Base-by-base conservation (phyloP, 805 yeast species). In the Phaffomyces opuntiae region DNA sequence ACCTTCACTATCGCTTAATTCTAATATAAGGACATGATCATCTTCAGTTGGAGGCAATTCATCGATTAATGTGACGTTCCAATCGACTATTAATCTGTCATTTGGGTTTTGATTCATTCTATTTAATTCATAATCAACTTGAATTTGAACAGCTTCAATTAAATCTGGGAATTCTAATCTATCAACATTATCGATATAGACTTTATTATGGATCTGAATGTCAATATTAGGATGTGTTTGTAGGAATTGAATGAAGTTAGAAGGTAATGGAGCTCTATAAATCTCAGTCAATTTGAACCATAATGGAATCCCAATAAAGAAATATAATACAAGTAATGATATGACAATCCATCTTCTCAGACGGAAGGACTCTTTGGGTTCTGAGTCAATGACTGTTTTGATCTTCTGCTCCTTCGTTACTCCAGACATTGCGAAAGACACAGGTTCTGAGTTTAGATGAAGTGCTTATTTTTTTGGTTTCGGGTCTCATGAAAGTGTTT, bases 151-250 rank as follows among this genome's bases (percentile, higher is more conserved):
- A 1, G 84, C 88, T 38, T 69, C 69, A 2, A 73, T 75, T 17
- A 88, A 56, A 59, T 88, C 96, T 0, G 91, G 90, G 53, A 81
- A 80, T 16, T 65, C 61, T 51, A 79, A 70, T 1, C 75, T 76
- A 11, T 70, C 70, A 1, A 59, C 57, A 3, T 62, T 53, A n/a
- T 63, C 61, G 21, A 71, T 52, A 40, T 64, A 69, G 4, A 76
- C 65, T 0, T 78, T 78, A 7, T 77, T 65, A 3, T 55, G 63
- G 37, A 78, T 44, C 24, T 61, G 61, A 2, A 77, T 49, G 53
- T 77, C 81, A 21, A 62, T 52, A 38, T 70, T 61, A 12, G 71
- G 73, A 41, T 69, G 55, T 9, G 63, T 61, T n/a, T 62, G 62
- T 21, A 70, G 49, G 7, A 62, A 52, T 26, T 55, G 46, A 41